phyloP scores from a whole-genome alignment of 2,329 filamentous ascomycete genomes.

The Byssochlamys sp. region DNA sequence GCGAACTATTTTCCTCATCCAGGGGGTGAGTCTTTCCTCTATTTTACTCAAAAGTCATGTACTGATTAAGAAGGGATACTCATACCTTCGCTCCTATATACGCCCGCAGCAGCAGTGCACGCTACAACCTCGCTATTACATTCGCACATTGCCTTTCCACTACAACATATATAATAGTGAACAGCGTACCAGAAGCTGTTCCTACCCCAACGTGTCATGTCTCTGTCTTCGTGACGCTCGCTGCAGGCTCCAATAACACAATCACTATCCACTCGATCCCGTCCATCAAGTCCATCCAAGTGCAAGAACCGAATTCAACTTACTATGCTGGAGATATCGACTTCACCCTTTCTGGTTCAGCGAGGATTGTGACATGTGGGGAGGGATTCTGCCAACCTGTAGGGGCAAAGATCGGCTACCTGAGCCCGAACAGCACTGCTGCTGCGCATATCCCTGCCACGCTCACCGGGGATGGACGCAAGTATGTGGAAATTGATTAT shows the following conservation, averaged over 20 bases:
- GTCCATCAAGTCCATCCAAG: conserved; percentile 12
- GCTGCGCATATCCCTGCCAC: conserved; percentile 28
- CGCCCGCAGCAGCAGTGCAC: conserved; percentile 18
- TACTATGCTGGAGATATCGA: conserved; percentile 33
- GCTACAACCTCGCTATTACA: conserved; percentile 14
- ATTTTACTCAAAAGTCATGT: neutral
- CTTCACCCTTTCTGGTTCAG: conserved; percentile 30
- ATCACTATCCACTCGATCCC: conserved; percentile 13
- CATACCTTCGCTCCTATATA: conserved; percentile 11
- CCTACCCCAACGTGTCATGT: conserved; percentile 3
- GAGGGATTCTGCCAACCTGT: conserved; percentile 34
- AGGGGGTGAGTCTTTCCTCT: conserved; percentile 9
- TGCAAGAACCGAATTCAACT: conserved; percentile 14
- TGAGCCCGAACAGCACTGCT: conserved; percentile 22
- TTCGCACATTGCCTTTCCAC: conserved; percentile 8
- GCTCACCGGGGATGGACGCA: conserved; percentile 14
- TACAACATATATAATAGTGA: neutral
- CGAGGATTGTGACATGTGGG: conserved; percentile 27
- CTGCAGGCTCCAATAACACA: conserved; percentile 16
- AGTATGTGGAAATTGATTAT: conserved; percentile 41
- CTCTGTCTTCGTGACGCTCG: conserved; percentile 10
- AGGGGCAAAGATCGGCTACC: conserved; percentile 35
- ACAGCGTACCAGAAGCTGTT: conserved; percentile 2
- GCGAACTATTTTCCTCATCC: conserved; percentile 7
- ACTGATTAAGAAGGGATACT: neutral